phyloP scores from a whole-genome alignment of 257 asterid species.

The Solanum lignicaule region DNA sequence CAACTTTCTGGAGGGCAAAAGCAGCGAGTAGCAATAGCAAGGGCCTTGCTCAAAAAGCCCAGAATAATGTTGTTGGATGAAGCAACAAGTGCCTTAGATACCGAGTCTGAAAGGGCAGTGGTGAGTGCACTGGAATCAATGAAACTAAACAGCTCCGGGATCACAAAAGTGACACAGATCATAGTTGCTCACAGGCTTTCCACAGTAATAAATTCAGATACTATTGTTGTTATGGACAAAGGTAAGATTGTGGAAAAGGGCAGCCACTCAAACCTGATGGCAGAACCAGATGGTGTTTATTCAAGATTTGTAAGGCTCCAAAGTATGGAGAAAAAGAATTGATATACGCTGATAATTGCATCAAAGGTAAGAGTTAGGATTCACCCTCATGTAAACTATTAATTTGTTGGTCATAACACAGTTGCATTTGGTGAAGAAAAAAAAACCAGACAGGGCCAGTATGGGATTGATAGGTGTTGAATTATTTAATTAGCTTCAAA shows the following conservation, averaged over 20 bases:
- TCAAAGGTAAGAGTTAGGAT: not conserved
- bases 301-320: constrained; percentile 51
- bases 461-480: not conserved
- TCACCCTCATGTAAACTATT: not conserved
- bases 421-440: not conserved
- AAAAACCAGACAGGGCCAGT: not conserved
- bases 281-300: constrained; percentile 50
- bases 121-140: constrained; percentile 43
- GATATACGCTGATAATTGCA: not conserved
- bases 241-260: constrained; percentile 70
- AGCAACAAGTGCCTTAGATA: constrained; percentile 84
- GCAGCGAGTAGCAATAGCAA: constrained; percentile 64
- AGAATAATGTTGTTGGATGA: constrained; percentile 65
- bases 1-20: constrained; percentile 87
- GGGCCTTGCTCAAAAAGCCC: constrained; percentile 59
- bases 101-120: constrained; percentile 62
- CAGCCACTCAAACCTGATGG: constrained; percentile 37
- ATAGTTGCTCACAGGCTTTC: constrained; percentile 79
- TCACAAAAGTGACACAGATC: constrained; percentile 30
- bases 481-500: not conserved
- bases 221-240: constrained; percentile 59
- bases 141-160: constrained; percentile 6
- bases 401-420: not conserved
- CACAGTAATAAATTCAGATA: constrained; percentile 50
- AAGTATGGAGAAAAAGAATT: constrained; percentile 17